Evolutionary conservation across 495 filamentous ascomycete genomes (phyloP).

Genomic region (Barbatosphaeria neglecta): DNA sequence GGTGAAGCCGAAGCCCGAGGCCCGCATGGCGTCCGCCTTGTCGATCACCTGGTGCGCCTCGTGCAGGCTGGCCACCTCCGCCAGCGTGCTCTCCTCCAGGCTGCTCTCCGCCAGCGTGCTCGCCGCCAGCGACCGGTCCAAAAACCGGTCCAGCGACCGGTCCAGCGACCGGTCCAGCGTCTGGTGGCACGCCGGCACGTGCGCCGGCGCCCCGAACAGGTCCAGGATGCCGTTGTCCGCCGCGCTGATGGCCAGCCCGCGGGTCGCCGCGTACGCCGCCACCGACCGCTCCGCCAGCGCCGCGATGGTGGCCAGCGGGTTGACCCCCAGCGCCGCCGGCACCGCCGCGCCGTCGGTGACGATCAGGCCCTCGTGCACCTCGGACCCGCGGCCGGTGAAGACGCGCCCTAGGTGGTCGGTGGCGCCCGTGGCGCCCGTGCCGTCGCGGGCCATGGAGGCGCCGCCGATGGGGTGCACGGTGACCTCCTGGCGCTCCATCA

Average conservation of each 20-base stretch:
- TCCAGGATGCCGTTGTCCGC: conserved; percentile 40
- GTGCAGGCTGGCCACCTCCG: conserved; percentile 20
- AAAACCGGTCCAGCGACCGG: too few relatives aligned
- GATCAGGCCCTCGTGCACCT: conserved; percentile 45
- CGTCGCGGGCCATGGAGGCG: conserved; percentile 49
- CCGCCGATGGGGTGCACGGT: conserved; percentile 62
- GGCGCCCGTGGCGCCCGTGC: conserved; percentile 44
- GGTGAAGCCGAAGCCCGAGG: conserved; percentile 44
- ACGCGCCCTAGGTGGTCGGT: conserved; percentile 53
- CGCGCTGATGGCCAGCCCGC: conserved; percentile 34
- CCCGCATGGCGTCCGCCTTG: conserved; percentile 27
- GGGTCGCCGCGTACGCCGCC: conserved; percentile 29
- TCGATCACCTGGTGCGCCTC: conserved; percentile 28
- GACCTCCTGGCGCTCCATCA: conserved; percentile 44
- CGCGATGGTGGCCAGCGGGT: conserved; percentile 60
- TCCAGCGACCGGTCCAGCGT: too few relatives aligned
- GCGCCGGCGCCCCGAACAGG: conserved; percentile 29
- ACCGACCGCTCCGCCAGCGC: conserved; percentile 55
- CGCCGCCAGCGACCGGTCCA: background rate
- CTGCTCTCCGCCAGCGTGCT: conserved; percentile 2
- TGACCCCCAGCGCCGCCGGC: conserved; percentile 53
- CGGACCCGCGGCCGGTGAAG: conserved; percentile 38
- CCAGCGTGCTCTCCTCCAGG: background rate
- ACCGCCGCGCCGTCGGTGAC: conserved; percentile 54
- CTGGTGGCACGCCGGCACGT: conserved; percentile 6